These are phyloP conservation scores for Monsonia emarginata DNA, from an alignment of 441 rosid species.

Conservation along the genomic window DNA sequence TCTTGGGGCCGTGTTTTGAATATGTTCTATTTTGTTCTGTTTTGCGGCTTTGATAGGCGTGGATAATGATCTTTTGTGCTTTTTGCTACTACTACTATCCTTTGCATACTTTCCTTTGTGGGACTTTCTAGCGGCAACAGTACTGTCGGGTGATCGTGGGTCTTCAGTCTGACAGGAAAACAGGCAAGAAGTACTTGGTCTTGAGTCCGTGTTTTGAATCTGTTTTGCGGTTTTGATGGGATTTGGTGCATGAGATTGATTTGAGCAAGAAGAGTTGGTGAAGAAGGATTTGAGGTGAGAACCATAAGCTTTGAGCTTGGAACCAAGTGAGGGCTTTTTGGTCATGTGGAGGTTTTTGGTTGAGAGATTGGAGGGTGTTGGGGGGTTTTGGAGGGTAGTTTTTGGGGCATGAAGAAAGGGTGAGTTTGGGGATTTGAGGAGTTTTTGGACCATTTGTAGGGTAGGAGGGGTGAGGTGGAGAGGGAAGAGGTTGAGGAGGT, in stretches of 20 bases:
- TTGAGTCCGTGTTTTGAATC: conserved; percentile 30
- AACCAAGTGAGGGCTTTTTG: conserved; percentile 19
- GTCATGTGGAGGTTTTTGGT: conserved; percentile 46
- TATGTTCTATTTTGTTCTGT: too few species aligned
- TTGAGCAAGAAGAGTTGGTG: conserved; percentile 17
- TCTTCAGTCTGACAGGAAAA: too few species aligned
- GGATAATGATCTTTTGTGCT: too few species aligned
- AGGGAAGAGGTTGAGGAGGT: conserved; percentile 69
- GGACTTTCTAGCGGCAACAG: conserved; percentile 16
- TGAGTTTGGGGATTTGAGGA: conserved; percentile 23
- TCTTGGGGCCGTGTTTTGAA: conserved; percentile 31
- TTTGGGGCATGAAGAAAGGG: conserved; percentile 43
- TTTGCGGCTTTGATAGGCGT: conserved; percentile 24
- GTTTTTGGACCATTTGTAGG: conserved; percentile 48
- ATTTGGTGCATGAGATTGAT: conserved; percentile 26
- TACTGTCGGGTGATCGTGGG: too few species aligned
- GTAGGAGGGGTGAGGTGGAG: conserved; percentile 66
- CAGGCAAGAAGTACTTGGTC: conserved; percentile 22
- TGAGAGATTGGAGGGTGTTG: conserved; percentile 42
- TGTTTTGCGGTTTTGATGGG: conserved; percentile 26
- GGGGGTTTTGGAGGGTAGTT: conserved; percentile 45
- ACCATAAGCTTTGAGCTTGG: conserved; percentile 19
- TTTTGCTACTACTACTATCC: neutral
- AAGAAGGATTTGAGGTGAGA: conserved; percentile 21
- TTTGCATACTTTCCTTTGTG: conserved; percentile 10